Percentiles rank a stretch among this genome's conserved stretches.
phyloP scores from a whole-genome alignment of 176 grass and related monocot genomes.

The Musa troglodytarum region DNA sequence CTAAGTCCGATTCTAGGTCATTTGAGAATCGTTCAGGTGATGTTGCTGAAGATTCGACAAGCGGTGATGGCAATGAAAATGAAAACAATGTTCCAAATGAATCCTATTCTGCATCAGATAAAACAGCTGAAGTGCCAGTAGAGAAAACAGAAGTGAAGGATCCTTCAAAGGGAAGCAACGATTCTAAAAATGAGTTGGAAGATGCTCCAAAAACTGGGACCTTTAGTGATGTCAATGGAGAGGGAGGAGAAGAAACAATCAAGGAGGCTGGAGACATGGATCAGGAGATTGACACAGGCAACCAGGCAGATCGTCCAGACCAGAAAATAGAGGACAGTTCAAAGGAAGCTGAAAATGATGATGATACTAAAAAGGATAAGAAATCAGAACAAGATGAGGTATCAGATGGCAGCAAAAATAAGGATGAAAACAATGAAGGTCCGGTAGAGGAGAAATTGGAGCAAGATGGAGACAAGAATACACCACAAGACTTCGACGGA shows the following conservation, averaged over 20 bases:
- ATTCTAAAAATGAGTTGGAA: constrained; percentile 35
- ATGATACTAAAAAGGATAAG: constrained; percentile 28
- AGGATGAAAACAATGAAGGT: constrained; percentile 27
- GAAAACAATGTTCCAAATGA: constrained; percentile 31
- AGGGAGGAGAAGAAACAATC: constrained; percentile 4
- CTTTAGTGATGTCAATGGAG: constrained; percentile 20
- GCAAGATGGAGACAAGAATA: constrained; percentile 31
- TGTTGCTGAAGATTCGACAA: constrained; percentile 22
- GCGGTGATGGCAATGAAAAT: constrained; percentile 32
- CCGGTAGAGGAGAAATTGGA: constrained; percentile 50
- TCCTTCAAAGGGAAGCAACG: constrained; percentile 21
- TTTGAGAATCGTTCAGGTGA: constrained; percentile 34
- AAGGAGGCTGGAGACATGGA: constrained; percentile 4
- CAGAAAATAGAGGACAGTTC: constrained; percentile 17
- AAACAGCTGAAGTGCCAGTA: constrained; percentile 26
- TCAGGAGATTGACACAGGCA: not conserved
- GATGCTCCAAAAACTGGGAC: constrained; percentile 11
- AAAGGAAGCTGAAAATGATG: constrained; percentile 29
- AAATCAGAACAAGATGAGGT: constrained; percentile 44
- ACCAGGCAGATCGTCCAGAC: constrained; percentile 2
- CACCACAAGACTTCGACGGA: not conserved
- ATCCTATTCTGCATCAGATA: constrained; percentile 31
- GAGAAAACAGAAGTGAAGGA: constrained; percentile 37
- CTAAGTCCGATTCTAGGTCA: constrained; percentile 20
- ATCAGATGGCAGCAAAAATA: constrained; percentile 14